Evolutionary conservation across 2,329 filamentous ascomycete genomes (phyloP).

Genomic region (Thelonectria discophora): DNA sequence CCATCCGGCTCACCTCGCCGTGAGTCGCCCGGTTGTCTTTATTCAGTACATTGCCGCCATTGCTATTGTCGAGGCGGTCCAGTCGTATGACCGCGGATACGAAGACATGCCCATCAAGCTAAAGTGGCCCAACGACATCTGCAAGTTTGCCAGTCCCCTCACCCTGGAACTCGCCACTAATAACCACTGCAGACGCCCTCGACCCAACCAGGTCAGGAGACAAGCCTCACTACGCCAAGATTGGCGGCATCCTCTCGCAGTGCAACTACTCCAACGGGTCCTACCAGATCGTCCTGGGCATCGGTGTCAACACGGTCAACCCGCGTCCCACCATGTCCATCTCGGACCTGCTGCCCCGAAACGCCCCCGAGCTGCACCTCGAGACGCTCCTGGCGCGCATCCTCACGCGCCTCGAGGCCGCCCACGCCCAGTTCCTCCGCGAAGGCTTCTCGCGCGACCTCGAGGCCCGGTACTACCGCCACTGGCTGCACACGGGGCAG

Average conservation of each 20-base stretch:
- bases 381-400: slow-evolving; percentile 87
- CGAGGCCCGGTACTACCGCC: slow-evolving; percentile 78
- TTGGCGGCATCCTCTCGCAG: slow-evolving; percentile 92
- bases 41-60: slow-evolving; percentile 92
- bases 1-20: slow-evolving; percentile 77
- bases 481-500: slow-evolving; percentile 87
- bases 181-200: slow-evolving; percentile 62
- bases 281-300: slow-evolving; percentile 87
- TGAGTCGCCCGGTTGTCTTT: slow-evolving; percentile 84
- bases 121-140: slow-evolving; percentile 99
- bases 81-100: slow-evolving; percentile 81
- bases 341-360: slow-evolving; percentile 71
- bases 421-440: slow-evolving; percentile 79
- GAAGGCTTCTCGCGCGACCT: slow-evolving; percentile 78
- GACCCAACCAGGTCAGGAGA: slow-evolving; percentile 65
- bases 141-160: slow-evolving; percentile 50
- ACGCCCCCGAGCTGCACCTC: slow-evolving; percentile 67
- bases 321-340: slow-evolving; percentile 86
- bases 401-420: slow-evolving; percentile 77
- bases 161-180: background rate
- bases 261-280: slow-evolving; percentile 79
- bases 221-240: slow-evolving; percentile 76
- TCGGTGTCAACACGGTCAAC: slow-evolving; percentile 88
- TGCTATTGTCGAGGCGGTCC: slow-evolving; percentile 84
- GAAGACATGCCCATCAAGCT: slow-evolving; percentile 79